Percentiles rank a stretch among this genome's conserved stretches.
Conservation (phyloP, 495 filamentous ascomycete species). For the Xylaria castorea region DNA sequence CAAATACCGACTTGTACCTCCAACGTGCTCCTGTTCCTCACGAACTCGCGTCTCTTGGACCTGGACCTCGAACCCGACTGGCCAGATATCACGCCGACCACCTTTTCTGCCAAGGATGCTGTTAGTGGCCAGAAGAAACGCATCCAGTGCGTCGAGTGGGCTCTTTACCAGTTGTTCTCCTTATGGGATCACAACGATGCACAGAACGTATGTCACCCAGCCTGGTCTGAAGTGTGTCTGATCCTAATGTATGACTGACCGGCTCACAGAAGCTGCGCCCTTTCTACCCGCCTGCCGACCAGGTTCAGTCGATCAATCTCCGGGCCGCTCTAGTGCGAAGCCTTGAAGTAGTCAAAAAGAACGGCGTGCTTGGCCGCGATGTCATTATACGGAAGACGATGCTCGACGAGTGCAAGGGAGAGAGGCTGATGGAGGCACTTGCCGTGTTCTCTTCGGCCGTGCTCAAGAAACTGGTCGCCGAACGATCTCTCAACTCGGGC, state of each 20-base stretch:
- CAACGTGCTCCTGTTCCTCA: conserved; percentile 72
- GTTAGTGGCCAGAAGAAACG: conserved; percentile 79
- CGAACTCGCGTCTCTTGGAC: conserved; percentile 79
- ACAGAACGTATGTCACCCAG: conserved; percentile 62
- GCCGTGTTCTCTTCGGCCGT: conserved; percentile 80
- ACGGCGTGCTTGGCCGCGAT: conserved; percentile 79
- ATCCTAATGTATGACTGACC: conserved; percentile 20
- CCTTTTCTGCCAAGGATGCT: conserved; percentile 69
- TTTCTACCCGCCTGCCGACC: conserved; percentile 86
- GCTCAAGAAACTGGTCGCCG: conserved; percentile 68
- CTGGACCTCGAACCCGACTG: conserved; percentile 77
- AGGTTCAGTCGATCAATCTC: conserved; percentile 86
- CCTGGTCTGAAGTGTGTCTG: neutral
- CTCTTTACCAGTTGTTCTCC: conserved; percentile 78
- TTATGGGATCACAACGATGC: conserved; percentile 81
- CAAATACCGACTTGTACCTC: conserved; percentile 50
- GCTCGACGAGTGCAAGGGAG: conserved; percentile 90
- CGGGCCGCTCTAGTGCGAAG: conserved; percentile 81
- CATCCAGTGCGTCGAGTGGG: conserved; percentile 82
- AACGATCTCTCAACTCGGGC: conserved; percentile 46
- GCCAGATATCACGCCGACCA: conserved; percentile 70
- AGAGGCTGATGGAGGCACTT: conserved; percentile 79
- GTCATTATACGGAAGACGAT: conserved; percentile 82
- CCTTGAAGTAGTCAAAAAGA: conserved; percentile 83
- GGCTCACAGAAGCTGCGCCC: conserved; percentile 76